These are phyloP conservation scores for Lagenidium giganteum DNA, from an alignment of 352 stramenopile species.

Conservation along the genomic window DNA sequence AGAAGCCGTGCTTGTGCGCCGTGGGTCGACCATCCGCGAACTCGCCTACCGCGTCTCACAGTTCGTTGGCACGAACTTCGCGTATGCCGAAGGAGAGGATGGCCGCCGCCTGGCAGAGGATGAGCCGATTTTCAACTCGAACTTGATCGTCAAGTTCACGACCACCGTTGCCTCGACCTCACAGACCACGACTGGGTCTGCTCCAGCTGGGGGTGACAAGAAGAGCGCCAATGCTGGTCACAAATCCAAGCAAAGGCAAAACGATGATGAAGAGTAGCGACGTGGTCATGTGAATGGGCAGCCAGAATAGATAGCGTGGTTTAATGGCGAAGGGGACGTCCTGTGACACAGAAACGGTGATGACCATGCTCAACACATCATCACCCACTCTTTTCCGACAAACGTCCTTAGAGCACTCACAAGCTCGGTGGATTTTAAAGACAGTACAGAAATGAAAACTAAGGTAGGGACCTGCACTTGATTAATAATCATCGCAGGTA, in stretches of 20 bases:
- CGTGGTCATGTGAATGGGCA: too few relatives aligned
- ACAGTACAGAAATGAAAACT: too few relatives aligned
- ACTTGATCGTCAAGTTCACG: slow-evolving; percentile 79
- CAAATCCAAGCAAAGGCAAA: slow-evolving; percentile 21
- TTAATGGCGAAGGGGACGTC: too few relatives aligned
- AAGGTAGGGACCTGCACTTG: too few relatives aligned
- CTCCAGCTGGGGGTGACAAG: slow-evolving; percentile 9
- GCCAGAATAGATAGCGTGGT: too few relatives aligned
- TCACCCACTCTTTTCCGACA: too few relatives aligned
- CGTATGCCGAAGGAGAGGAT: slow-evolving; percentile 79
- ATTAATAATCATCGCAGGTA: too few relatives aligned
- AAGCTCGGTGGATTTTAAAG: too few relatives aligned
- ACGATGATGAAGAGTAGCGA: slow-evolving; percentile 19
- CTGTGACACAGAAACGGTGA: too few relatives aligned
- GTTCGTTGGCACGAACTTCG: slow-evolving; percentile 70
- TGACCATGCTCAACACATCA: too few relatives aligned
- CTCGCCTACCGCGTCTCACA: slow-evolving; percentile 60
- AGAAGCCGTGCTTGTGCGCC: slow-evolving; percentile 69
- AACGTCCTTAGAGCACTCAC: too few relatives aligned
- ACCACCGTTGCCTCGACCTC: slow-evolving; percentile 39
- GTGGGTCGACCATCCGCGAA: slow-evolving; percentile 75
- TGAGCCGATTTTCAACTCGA: slow-evolving; percentile 49
- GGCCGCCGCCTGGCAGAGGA: slow-evolving; percentile 68
- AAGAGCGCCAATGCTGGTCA: too few relatives aligned
- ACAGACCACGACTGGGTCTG: neutral